phyloP scores from a whole-genome alignment of 2,329 filamentous ascomycete species.

The Penicillium sp. region DNA sequence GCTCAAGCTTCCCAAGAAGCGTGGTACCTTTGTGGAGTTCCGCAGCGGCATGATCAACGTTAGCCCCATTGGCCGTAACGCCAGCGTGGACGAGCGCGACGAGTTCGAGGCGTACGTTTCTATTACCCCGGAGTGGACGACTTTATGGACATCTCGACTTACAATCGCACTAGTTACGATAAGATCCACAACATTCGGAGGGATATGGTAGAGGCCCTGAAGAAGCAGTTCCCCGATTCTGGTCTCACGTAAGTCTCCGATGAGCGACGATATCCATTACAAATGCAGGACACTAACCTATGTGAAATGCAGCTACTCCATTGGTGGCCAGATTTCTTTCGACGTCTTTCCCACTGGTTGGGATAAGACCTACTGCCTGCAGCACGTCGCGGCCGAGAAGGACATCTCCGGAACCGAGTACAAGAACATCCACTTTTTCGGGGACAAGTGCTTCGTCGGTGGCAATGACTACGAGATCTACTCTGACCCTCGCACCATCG shows the following conservation, averaged over 20 bases:
- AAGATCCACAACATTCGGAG: conserved; percentile 69
- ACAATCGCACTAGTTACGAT: conserved; percentile 57
- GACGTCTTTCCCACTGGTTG: conserved; percentile 95
- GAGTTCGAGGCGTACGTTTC: conserved; percentile 64
- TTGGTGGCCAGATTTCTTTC: conserved; percentile 96
- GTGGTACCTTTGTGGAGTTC: conserved; percentile 64
- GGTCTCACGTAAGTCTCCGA: conserved; percentile 71
- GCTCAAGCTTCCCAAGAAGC: conserved; percentile 58
- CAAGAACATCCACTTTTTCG: conserved; percentile 93
- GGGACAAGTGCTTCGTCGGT: conserved; percentile 86
- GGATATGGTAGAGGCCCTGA: conserved; percentile 70
- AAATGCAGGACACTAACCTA: conserved; percentile 6
- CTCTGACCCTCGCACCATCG: conserved; percentile 71
- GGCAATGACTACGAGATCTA: conserved; percentile 98
- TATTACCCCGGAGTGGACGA: background rate
- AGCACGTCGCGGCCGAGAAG: conserved; percentile 77
- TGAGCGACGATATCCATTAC: background rate
- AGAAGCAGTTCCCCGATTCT: conserved; percentile 74
- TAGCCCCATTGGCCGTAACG: conserved; percentile 70
- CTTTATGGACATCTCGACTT: conserved; percentile 4
- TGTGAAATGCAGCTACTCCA: conserved; percentile 63
- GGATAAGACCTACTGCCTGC: conserved; percentile 98
- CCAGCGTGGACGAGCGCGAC: conserved; percentile 70
- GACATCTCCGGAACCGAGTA: conserved; percentile 62
- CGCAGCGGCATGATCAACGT: conserved; percentile 64